Conservation (phyloP, 1,284 basidiomycete species). For the Cutaneotrichosporon spelunceum region DNA sequence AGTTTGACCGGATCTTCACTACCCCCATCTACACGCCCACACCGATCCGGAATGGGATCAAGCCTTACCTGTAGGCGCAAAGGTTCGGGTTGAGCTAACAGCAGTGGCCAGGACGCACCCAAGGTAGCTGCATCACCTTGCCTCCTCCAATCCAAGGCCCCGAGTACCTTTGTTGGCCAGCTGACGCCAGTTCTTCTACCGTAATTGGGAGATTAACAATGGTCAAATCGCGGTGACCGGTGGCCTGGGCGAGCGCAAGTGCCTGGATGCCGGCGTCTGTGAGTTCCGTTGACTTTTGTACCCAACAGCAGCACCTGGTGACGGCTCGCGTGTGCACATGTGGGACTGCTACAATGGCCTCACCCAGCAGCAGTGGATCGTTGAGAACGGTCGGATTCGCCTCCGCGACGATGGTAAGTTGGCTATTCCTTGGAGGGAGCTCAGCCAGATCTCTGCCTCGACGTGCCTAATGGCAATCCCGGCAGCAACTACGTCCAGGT, state of each 20-base stretch:
- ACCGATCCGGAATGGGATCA: background rate
- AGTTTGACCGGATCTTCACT: background rate
- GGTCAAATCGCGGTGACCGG: background rate
- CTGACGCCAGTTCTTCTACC: slow-evolving; percentile 5
- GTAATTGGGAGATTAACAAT: background rate
- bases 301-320: background rate
- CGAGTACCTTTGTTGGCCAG: too few species aligned
- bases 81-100: background rate
- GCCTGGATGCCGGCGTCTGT: slow-evolving; percentile 2
- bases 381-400: background rate
- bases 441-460: slow-evolving; percentile 2
- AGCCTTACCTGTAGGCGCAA: background rate
- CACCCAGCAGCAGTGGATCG: background rate
- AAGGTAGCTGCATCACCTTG: background rate
- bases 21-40: slow-evolving; percentile 4
- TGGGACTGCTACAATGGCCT: slow-evolving; percentile 7
- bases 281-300: background rate
- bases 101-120: slow-evolving; percentile 5
- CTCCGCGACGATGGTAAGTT: background rate
- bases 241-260: slow-evolving; percentile 1
- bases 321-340: slow-evolving; percentile 2
- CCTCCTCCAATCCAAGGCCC: background rate
- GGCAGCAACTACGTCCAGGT: slow-evolving; percentile 4
- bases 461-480: background rate
- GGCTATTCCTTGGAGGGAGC: background rate